These are phyloP conservation scores for Auriscalpium orientale DNA, from an alignment of 768 basidiomycete species.

Conservation along the genomic window DNA sequence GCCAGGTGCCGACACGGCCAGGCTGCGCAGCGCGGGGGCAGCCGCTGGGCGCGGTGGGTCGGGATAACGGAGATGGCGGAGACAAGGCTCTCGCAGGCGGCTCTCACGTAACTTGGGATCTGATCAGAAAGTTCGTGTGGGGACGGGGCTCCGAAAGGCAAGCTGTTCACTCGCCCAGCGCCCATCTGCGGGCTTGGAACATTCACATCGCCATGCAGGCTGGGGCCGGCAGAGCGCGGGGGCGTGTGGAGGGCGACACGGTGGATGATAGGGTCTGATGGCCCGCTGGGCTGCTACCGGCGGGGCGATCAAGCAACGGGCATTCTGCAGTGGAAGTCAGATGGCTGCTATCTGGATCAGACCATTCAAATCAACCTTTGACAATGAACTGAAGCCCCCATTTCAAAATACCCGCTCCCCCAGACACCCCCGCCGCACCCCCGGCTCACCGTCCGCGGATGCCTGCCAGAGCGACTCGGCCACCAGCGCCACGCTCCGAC, in stretches of 20 bases:
- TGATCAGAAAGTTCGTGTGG: slow-evolving; percentile 15
- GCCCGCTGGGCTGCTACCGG: not conserved
- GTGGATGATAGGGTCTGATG: not conserved
- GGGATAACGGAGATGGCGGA: slow-evolving; percentile 4
- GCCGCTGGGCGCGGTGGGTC: not conserved
- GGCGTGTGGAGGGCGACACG: not conserved
- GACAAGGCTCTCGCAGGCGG: slow-evolving; percentile 6
- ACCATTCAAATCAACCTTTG: not conserved
- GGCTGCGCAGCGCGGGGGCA: too few relatives aligned
- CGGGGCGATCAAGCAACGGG: not conserved
- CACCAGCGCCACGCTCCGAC: too few relatives aligned
- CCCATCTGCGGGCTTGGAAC: not conserved
- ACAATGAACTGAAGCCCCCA: not conserved
- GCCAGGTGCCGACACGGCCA: too few relatives aligned
- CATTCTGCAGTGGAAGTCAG: not conserved
- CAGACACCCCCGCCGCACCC: not conserved
- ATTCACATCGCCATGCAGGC: not conserved
- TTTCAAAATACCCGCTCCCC: not conserved
- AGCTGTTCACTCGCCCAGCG: slow-evolving; percentile 2
- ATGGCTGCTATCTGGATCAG: not conserved
- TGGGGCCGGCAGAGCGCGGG: not conserved
- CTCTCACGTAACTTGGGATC: slow-evolving; percentile 11
- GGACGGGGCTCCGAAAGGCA: slow-evolving; percentile 9
- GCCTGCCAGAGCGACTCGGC: not conserved
- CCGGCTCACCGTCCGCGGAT: not conserved